Base-by-base conservation (phyloP, 139 green algal species). In the Chlorokybus atmophyticus region DNA sequence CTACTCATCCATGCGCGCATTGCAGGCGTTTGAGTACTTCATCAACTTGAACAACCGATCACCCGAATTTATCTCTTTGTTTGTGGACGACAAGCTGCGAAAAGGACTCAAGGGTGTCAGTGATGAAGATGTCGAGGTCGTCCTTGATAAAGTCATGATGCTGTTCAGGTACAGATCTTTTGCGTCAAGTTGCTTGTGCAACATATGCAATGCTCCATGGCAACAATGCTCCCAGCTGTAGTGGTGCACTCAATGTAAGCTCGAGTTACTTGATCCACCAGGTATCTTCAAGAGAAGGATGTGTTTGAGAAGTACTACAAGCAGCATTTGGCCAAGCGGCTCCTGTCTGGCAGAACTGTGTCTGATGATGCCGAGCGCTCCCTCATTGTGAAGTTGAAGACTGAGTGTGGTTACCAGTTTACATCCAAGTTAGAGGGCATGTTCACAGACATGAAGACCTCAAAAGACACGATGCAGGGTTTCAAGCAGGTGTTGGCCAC, bases 301-400 rank as follows among this genome's bases (percentile, higher is more conserved):
- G 74, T 96, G 27, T 99, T 99, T 78, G 90, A 98, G 57, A 90
- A 87, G 76, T 96, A 96, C 74, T 96, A 95, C 82, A 94, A 95
- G 77, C 80, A 93, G 77, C 90, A 97, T 73, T 74, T 97, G 40
- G 78, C 87, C 59, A 94, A 94, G 79, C 76, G 90, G 5, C 78
- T 98, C 67, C 79, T 98, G 57, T 77, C 72, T 19, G 83, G 82
- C 1, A 57, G 75, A 10, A 80, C 68, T 25, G 72, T 77, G 2
- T 75, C 52, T 2, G 79, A 89, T 57, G 83, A 92, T 57, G 83
- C 81, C 30, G 90, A 98, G 79, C 79, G 83, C 50, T 80, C 68
- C 51, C 73, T 99, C 63, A 82, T 99, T 30, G 79, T 91, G 32
- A 94, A 94, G 79, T 78, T 99, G 14, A 96, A 95, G 72, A 93